A percentile compares a stretch with the other conserved stretches of the same genome.
phyloP scores from a whole-genome alignment of 805 yeast species.

The Brettanomyces nanus region DNA sequence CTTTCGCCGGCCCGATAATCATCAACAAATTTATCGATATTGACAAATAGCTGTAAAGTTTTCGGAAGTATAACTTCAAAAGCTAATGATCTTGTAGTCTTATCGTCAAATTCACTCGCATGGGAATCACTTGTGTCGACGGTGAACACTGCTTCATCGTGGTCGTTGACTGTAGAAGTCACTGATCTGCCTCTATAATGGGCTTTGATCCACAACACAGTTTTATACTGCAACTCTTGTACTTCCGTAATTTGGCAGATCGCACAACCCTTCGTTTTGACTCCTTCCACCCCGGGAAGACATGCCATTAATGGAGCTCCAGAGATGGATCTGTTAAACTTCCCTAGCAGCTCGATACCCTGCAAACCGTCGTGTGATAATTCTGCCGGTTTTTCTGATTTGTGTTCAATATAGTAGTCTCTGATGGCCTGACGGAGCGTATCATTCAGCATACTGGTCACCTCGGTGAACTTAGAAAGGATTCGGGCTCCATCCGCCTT shows the following conservation, averaged over 20 bases:
- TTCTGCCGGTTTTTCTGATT: neutral
- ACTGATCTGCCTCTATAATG: constrained; percentile 2
- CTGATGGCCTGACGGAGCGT: neutral
- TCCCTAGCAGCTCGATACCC: no score
- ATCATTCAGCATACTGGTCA: neutral
- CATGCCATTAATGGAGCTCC: constrained; percentile 3
- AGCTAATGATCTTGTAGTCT: neutral
- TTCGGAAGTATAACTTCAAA: neutral
- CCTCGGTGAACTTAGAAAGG: constrained; percentile 20
- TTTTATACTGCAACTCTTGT: neutral
- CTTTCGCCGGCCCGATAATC: constrained; percentile 25
- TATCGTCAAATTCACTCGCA: constrained; percentile 1
- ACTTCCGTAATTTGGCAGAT: neutral
- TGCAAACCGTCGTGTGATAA: no score
- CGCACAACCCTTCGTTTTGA: neutral
- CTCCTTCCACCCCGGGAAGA: constrained; percentile 3
- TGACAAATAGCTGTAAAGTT: neutral
- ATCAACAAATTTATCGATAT: constrained; percentile 1
- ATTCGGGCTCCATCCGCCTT: constrained; percentile 39
- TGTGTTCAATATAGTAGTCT: neutral
- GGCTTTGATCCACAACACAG: constrained; percentile 1
- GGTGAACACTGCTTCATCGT: constrained; percentile 9
- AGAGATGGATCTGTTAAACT: no score
- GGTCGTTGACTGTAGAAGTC: constrained; percentile 12
- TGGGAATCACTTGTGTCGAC: neutral